Percentiles rank a stretch among this genome's conserved stretches.
Evolutionary conservation across 1,139 yeast species (phyloP).

Genomic region (Nakaseomyces uthaithaninus): DNA sequence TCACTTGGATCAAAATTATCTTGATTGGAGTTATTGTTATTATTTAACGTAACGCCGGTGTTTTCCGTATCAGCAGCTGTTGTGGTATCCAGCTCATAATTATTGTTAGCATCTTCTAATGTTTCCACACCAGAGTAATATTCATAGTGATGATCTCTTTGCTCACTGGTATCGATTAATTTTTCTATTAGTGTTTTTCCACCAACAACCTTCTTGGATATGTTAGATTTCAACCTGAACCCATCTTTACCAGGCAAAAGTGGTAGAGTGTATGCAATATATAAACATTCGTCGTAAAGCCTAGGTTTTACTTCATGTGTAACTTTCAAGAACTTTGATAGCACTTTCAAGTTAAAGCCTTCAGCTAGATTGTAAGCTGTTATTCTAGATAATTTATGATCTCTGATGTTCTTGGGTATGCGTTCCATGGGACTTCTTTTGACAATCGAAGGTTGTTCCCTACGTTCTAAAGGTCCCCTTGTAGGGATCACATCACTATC

Average conservation of each 20-base stretch:
- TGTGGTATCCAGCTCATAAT: slow-evolving; percentile 33
- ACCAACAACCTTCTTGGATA: slow-evolving; percentile 53
- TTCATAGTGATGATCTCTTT: slow-evolving; percentile 83
- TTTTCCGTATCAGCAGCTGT: slow-evolving; percentile 29
- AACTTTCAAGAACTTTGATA: slow-evolving; percentile 54
- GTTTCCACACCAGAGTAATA: slow-evolving; percentile 79
- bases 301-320: slow-evolving; percentile 81
- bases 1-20: slow-evolving; percentile 54
- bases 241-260: slow-evolving; percentile 83
- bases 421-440: slow-evolving; percentile 3
- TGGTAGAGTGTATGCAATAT: slow-evolving; percentile 84
- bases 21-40: slow-evolving; percentile 21
- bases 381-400: slow-evolving; percentile 66
- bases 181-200: slow-evolving; percentile 64
- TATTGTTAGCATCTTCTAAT: slow-evolving; percentile 54
- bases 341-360: slow-evolving; percentile 57
- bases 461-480: slow-evolving; percentile 2
- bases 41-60: slow-evolving; percentile 13
- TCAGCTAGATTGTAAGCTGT: slow-evolving; percentile 89
- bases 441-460: not conserved
- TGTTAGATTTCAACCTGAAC: slow-evolving; percentile 71
- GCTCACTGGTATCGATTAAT: slow-evolving; percentile 71
- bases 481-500: slow-evolving; percentile 32
- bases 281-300: slow-evolving; percentile 80
- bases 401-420: slow-evolving; percentile 36